Conservation (phyloP, 2,329 filamentous ascomycete genomes). For the Chrysoporthe deuterocubensis region DNA sequence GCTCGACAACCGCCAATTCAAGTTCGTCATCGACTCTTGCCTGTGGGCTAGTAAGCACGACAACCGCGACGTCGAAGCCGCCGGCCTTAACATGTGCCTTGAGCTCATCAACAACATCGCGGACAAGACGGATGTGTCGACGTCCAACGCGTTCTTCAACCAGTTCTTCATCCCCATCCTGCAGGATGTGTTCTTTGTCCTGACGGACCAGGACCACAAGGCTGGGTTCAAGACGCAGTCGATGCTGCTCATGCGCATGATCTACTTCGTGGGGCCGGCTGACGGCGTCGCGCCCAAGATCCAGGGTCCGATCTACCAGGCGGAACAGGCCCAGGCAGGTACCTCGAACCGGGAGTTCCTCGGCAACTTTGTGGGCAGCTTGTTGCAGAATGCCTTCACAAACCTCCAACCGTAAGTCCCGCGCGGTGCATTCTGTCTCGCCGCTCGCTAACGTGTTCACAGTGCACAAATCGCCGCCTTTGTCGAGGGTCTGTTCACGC, state of each 20-base stretch:
- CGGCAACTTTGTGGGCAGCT: conserved; percentile 80
- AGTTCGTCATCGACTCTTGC: conserved; percentile 98
- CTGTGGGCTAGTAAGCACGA: conserved; percentile 99
- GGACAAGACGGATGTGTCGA: conserved; percentile 82
- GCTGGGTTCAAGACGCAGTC: conserved; percentile 98
- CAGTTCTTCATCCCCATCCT: conserved; percentile 95
- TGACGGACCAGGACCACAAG: conserved; percentile 98
- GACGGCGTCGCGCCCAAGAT: conserved; percentile 78
- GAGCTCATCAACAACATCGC: conserved; percentile 98
- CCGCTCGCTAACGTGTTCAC: conserved; percentile 15
- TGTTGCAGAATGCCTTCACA: conserved; percentile 88
- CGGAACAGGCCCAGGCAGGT: conserved; percentile 80
- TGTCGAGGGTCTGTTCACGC: conserved; percentile 84
- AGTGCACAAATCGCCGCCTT: conserved; percentile 88
- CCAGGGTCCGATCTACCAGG: conserved; percentile 84
- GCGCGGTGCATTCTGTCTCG: not conserved
- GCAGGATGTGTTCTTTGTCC: conserved; percentile 97
- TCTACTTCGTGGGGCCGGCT: conserved; percentile 85
- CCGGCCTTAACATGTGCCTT: conserved; percentile 96
- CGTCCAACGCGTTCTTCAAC: conserved; percentile 94
- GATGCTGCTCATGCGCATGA: conserved; percentile 90
- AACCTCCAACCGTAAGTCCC: conserved; percentile 83
- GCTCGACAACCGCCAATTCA: conserved; percentile 95
- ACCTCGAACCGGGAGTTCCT: conserved; percentile 92
- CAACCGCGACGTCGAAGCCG: conserved; percentile 95